phyloP scores from a whole-genome alignment of 2,329 filamentous ascomycete genomes.

The Colletotrichum sp. region DNA sequence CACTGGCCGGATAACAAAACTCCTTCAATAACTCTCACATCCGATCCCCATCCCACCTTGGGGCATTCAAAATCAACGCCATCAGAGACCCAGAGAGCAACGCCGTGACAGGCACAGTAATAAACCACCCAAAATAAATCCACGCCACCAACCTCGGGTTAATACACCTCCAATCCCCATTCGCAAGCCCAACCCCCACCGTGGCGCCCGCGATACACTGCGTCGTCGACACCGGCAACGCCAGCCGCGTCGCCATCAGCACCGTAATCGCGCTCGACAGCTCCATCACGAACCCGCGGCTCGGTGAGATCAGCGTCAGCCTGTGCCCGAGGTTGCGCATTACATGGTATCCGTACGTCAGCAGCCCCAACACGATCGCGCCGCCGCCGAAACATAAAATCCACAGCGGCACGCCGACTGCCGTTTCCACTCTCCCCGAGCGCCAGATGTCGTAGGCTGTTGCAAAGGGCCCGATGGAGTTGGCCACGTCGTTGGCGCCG shows the following conservation, averaged over 20 bases:
- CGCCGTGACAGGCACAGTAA: conserved; percentile 56
- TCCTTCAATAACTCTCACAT: not conserved
- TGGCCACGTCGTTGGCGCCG: conserved; percentile 62
- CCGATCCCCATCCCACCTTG: conserved; percentile 32
- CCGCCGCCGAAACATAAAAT: conserved; percentile 53
- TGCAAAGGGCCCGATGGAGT: conserved; percentile 56
- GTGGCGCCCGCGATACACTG: conserved; percentile 59
- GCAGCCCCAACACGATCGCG: conserved; percentile 60
- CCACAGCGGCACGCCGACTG: conserved; percentile 52
- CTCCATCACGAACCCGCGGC: conserved; percentile 57
- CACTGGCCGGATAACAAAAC: too few species aligned
- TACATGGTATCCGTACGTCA: conserved; percentile 69
- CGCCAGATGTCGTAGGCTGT: conserved; percentile 57
- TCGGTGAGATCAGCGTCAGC: conserved; percentile 59
- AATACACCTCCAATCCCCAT: conserved; percentile 53
- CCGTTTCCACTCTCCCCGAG: conserved; percentile 39
- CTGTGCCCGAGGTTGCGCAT: conserved; percentile 63
- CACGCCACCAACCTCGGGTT: conserved; percentile 53
- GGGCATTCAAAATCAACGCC: conserved; percentile 60
- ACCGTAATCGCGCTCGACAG: conserved; percentile 57
- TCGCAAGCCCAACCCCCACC: conserved; percentile 56
- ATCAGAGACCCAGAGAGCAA: conserved; percentile 57
- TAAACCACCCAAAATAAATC: conserved; percentile 55
- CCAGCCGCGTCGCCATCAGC: conserved; percentile 57
- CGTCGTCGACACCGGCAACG: conserved; percentile 53